Conservation (phyloP, 176 grass and related monocot genomes). For the Hsuehochloa calcarea region DNA sequence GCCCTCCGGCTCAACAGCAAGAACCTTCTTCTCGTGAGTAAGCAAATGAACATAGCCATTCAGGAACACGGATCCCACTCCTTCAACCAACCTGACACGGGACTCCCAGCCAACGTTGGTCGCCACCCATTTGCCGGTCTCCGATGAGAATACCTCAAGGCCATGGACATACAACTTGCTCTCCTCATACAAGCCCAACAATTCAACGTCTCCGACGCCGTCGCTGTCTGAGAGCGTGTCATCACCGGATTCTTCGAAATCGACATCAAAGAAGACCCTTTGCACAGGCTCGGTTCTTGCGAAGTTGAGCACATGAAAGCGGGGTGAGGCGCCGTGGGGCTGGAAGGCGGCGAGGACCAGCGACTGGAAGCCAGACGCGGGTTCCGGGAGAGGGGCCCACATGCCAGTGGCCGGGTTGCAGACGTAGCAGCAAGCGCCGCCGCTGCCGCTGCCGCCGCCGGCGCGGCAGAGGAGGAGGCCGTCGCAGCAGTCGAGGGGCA, state of each 20-base stretch:
- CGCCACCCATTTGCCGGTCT: neutral
- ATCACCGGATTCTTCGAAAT: neutral
- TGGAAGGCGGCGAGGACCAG: slow-evolving; percentile 4
- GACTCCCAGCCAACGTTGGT: neutral
- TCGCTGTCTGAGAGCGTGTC: neutral
- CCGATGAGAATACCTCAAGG: slow-evolving; percentile 24
- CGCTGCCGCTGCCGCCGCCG: too few relatives aligned
- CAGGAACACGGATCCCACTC: slow-evolving; percentile 9
- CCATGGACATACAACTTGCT: neutral
- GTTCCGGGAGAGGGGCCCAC: neutral
- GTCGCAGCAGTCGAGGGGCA: slow-evolving; percentile 7
- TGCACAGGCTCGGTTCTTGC: neutral
- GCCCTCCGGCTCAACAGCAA: neutral
- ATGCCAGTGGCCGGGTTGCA: slow-evolving; percentile 20
- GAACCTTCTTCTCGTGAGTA: slow-evolving; percentile 3
- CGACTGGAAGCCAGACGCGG: neutral
- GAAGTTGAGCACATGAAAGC: neutral
- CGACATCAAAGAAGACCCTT: neutral
- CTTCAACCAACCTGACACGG: neutral
- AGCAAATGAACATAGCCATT: slow-evolving; percentile 28
- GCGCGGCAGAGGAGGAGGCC: slow-evolving; percentile 25
- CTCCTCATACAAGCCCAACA: neutral
- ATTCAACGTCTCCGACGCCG: neutral
- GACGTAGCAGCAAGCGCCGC: neutral
- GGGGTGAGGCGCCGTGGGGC: neutral